These are phyloP conservation scores for Microcyclospora pomicola DNA, from an alignment of 2,329 filamentous ascomycete species.

Conservation along the genomic window DNA sequence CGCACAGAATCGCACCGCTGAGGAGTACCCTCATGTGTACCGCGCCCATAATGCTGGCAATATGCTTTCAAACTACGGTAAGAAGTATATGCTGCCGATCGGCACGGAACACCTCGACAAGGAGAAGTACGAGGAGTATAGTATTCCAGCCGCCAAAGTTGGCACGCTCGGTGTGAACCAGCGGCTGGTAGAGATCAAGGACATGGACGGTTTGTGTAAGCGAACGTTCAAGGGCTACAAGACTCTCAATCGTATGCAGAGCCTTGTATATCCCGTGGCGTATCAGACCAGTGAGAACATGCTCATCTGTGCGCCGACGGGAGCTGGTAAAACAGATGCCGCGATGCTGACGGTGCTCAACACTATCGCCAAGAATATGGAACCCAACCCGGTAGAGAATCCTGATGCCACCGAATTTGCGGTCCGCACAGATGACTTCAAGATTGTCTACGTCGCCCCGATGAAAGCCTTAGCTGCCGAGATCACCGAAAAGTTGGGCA, in stretches of 20 bases:
- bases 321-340: constrained; percentile 90
- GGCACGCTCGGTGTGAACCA: constrained; percentile 59
- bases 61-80: constrained; percentile 63
- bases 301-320: constrained; percentile 94
- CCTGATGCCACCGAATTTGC: constrained; percentile 62
- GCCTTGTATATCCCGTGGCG: constrained; percentile 83
- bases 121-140: constrained; percentile 75
- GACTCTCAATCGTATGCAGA: constrained; percentile 93
- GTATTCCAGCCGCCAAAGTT: constrained; percentile 68
- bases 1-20: constrained; percentile 54
- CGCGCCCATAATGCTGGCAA: constrained; percentile 73
- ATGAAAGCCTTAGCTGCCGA: constrained; percentile 98
- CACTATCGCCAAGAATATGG: constrained; percentile 71
- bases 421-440: constrained; percentile 79
- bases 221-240: constrained; percentile 94
- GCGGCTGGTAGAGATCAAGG: constrained; percentile 62
- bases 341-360: constrained; percentile 95
- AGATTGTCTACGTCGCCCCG: constrained; percentile 95
- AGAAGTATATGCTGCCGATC: constrained; percentile 66
- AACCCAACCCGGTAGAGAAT: constrained; percentile 65
- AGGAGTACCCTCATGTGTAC: constrained; percentile 88
- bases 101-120: constrained; percentile 60
- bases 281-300: constrained; percentile 97
- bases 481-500: constrained; percentile 86
- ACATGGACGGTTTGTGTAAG: constrained; percentile 77